phyloP scores from a whole-genome alignment of 208 protist species.

The Crithidia bombi region DNA sequence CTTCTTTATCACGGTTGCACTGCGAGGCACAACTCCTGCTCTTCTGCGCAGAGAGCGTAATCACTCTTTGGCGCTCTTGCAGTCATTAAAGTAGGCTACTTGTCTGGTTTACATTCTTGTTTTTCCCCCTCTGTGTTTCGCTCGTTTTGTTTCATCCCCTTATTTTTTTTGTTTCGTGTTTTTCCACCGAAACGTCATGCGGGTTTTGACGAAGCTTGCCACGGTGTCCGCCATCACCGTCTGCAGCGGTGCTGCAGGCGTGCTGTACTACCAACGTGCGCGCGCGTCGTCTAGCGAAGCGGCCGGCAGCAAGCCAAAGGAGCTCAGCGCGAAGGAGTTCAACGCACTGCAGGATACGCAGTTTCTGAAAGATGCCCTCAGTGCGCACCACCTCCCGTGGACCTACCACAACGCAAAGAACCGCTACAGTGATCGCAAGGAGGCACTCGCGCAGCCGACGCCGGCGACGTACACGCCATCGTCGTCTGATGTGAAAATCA shows the following conservation, averaged over 20 bases:
- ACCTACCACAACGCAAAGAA: slow-evolving; percentile 27
- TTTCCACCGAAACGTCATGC: slow-evolving; percentile 5
- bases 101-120: background rate
- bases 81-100: too few relatives aligned
- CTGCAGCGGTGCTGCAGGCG: slow-evolving; percentile 13
- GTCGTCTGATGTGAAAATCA: slow-evolving; percentile 44
- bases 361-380: slow-evolving; percentile 52
- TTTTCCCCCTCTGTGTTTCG: background rate
- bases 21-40: too few relatives aligned
- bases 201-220: slow-evolving; percentile 28
- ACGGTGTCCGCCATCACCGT: slow-evolving; percentile 13
- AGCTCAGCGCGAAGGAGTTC: slow-evolving; percentile 63
- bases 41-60: too few relatives aligned
- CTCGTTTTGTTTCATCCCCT: background rate
- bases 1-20: too few relatives aligned
- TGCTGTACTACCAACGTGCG: slow-evolving; percentile 20
- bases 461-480: slow-evolving; percentile 15
- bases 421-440: slow-evolving; percentile 20
- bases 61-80: too few relatives aligned
- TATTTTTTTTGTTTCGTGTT: background rate
- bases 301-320: slow-evolving; percentile 15
- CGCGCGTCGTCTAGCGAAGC: slow-evolving; percentile 1
- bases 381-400: slow-evolving; percentile 57
- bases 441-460: slow-evolving; percentile 1
- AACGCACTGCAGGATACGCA: slow-evolving; percentile 62